Evolutionary conservation across 2,329 filamentous ascomycete species (phyloP).

Genomic region (Fusarium mangiferae): DNA sequence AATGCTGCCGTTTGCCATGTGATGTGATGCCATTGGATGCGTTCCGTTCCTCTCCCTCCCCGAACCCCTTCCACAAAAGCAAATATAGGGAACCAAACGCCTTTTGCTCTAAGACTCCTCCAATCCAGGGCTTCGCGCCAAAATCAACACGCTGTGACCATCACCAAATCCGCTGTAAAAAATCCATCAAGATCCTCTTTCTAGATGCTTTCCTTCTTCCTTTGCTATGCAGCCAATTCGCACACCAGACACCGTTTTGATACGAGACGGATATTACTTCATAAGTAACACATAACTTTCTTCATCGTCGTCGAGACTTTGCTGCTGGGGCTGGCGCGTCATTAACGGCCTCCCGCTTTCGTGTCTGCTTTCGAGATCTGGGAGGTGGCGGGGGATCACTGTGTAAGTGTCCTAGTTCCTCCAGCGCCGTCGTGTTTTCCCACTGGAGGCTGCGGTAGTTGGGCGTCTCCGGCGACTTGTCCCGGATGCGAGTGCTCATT

Average conservation of each 20-base stretch:
- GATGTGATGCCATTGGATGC: conserved; percentile 6
- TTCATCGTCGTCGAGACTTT: conserved; percentile 47
- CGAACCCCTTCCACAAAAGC: conserved; percentile 15
- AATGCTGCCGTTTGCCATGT: conserved; percentile 30
- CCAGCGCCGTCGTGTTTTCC: conserved; percentile 67
- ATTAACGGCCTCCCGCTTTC: conserved; percentile 60
- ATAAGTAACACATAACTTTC: neutral
- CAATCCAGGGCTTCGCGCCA: conserved; percentile 19
- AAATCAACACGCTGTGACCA: conserved; percentile 17
- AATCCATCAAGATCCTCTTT: conserved; percentile 10
- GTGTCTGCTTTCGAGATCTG: conserved; percentile 60
- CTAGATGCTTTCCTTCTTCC: conserved; percentile 4
- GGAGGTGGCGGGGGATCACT: conserved; percentile 64
- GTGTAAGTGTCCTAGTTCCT: conserved; percentile 68
- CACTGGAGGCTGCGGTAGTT: conserved; percentile 63
- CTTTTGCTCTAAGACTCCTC: conserved; percentile 35
- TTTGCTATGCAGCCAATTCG: conserved; percentile 15
- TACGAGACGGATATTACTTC: neutral
- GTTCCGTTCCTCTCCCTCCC: neutral
- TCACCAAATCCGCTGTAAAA: conserved; percentile 9
- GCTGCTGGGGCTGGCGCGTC: conserved; percentile 45
- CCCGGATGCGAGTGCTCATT: conserved; percentile 58
- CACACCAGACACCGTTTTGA: neutral
- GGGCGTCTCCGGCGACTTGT: conserved; percentile 59
- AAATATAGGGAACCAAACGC: conserved; percentile 35